These are phyloP conservation scores for Rickenella mellea DNA, from an alignment of 768 basidiomycete genomes.

Conservation along the genomic window DNA sequence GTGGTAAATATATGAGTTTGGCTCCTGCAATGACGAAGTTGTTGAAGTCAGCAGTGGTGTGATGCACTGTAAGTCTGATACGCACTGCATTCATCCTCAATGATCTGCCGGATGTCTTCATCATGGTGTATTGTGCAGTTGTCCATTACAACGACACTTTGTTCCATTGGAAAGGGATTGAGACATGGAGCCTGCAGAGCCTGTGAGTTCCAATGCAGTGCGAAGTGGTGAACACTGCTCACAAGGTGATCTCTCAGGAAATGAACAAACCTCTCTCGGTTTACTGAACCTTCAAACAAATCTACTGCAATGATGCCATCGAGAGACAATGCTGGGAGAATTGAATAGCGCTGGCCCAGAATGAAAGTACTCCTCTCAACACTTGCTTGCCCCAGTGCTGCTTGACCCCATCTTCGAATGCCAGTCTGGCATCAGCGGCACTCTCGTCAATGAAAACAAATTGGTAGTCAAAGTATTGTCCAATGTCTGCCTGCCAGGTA, in stretches of 20 bases:
- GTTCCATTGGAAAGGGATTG: constrained; percentile 23
- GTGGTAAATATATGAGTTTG: constrained; percentile 21
- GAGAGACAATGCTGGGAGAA: constrained; percentile 12
- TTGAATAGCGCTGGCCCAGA: constrained; percentile 4
- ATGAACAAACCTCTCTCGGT: constrained; percentile 1
- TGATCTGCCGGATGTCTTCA: constrained; percentile 15
- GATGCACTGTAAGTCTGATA: too few relatives aligned
- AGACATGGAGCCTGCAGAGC: too few relatives aligned
- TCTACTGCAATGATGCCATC: constrained; percentile 13
- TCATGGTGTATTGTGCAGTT: constrained; percentile 26
- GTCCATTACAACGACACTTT: constrained; percentile 31
- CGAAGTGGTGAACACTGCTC: constrained; percentile 21
- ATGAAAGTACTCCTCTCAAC: constrained; percentile 7
- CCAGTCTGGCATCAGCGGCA: constrained; percentile 5
- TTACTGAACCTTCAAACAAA: constrained; percentile 11
- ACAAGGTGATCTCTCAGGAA: constrained; percentile 6
- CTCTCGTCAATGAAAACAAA: constrained; percentile 18
- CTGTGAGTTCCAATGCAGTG: too few relatives aligned
- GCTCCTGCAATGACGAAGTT: constrained; percentile 14
- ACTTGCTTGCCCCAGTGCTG: constrained; percentile 3
- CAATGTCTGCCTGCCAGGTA: neutral
- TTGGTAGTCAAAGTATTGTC: constrained; percentile 7
- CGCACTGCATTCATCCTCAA: constrained; percentile 4
- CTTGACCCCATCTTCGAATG: neutral
- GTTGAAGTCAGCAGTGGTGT: neutral